Evolutionary conservation across 2,329 filamentous ascomycete species (phyloP), one percentile per base, ranked within the genome.

Genomic region (Fonsecaea pugnacius): DNA sequence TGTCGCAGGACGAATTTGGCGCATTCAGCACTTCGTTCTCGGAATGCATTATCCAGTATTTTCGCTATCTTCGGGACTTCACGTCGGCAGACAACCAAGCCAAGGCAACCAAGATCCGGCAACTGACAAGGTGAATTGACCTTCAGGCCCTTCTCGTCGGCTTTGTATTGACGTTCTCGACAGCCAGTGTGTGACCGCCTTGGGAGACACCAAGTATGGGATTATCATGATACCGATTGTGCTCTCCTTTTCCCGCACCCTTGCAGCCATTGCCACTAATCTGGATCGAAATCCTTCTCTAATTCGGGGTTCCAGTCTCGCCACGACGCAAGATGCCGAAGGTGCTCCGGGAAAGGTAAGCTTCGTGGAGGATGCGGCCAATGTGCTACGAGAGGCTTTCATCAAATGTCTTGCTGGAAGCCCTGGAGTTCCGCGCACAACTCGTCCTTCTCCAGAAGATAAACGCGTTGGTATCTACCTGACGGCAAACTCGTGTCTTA

Each of bases 391-490:
- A 66, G 91, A 92, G 74, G 92, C 93, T 24, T 96, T 97, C 74
- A 95, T 91, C 10, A 92, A 91, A 43, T 97, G 94, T 69, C 79
- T 96, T 36, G 89, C 86, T 1, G 87, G 87, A 18, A 87, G 85
- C 30, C 75, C 74, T 62, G 85, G 84, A 70, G 65, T 64, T 12
- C 60, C 55, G 10, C 60, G 66, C 18, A 66, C 63, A 3, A 62
- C 66, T 12, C 51, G 63, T 12, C 87, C 86, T 21, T 85, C 83
- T 65, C 91, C 92, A 0, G 90, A 93, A 71, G 92, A 92, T 60
- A 96, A 93, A 75, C 92, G 94, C 73, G 80, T 89, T 10, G 93
- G 91, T 50, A 92, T 97, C 67, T 97, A 97, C 78, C 88, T 91
- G 64, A 92, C 96, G 78, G 93, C 92, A 65, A 97, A 97, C 73